These are phyloP conservation scores for Diospyros kaki DNA, from an alignment of 148 eudicot genomes.

Conservation along the genomic window DNA sequence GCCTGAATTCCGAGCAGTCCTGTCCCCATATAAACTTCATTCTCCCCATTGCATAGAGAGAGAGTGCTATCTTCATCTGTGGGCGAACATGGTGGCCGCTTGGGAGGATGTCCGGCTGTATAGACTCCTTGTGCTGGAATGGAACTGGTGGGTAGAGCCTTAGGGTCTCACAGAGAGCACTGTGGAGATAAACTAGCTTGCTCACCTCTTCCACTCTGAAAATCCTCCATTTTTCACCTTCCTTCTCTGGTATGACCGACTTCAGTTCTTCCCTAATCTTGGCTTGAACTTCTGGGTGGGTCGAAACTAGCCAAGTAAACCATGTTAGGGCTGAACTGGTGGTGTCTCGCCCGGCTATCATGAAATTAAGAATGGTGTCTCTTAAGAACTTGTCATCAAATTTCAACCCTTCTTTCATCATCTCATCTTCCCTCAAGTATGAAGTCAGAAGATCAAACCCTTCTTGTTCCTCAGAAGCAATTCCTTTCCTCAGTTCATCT, in stretches of 20 bases:
- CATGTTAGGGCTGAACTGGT: conserved; percentile 10
- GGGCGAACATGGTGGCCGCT: not conserved
- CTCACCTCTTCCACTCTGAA: not conserved
- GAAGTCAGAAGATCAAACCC: conserved; percentile 33
- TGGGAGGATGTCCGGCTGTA: conserved; percentile 9
- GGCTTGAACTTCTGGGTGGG: not conserved
- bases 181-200: conserved; percentile 14
- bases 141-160: conserved; percentile 13
- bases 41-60: conserved; percentile 9
- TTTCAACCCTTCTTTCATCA: conserved; percentile 3
- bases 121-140: conserved; percentile 5
- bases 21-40: conserved; percentile 18
- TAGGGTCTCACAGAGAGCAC: conserved; percentile 12
- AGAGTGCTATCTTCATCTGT: not conserved
- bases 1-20: conserved; percentile 16
- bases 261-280: conserved; percentile 14
- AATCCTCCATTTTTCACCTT: not conserved
- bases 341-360: conserved; percentile 13
- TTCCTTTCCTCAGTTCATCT: conserved; percentile 15
- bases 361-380: conserved; percentile 2
- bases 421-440: conserved; percentile 21
- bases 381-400: conserved; percentile 32
- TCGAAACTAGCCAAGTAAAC: conserved; percentile 14
- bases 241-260: not conserved
- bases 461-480: not conserved